phyloP scores from a whole-genome alignment of 2,329 filamentous ascomycete species.

The Sporothrix pseudoabietina region DNA sequence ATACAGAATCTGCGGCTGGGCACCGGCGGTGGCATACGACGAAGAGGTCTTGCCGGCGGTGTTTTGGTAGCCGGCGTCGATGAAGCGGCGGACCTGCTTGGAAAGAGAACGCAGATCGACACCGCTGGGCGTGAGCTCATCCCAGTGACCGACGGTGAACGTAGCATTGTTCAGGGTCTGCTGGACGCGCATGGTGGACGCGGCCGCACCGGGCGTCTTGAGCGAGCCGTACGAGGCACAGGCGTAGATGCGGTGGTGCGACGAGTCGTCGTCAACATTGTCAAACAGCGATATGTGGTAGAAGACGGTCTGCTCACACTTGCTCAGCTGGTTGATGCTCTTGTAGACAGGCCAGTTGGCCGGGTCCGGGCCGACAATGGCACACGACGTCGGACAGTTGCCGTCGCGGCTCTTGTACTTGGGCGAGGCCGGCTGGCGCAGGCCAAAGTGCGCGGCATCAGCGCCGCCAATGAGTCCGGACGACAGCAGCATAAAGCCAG shows the following conservation, averaged over 20 bases:
- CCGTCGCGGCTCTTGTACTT: constrained; percentile 19
- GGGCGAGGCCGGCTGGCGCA: constrained; percentile 21
- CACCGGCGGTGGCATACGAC: background rate
- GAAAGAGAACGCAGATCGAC: constrained; percentile 36
- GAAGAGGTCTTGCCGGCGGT: background rate
- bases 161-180: constrained; percentile 34
- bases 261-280: constrained; percentile 20
- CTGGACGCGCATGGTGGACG: constrained; percentile 18
- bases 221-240: constrained; percentile 35
- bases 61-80: constrained; percentile 34
- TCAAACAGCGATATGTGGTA: constrained; percentile 30
- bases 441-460: background rate
- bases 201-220: background rate
- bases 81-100: constrained; percentile 40
- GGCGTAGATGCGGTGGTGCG: constrained; percentile 30
- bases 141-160: constrained; percentile 40
- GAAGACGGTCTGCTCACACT: constrained; percentile 29
- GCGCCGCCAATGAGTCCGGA: constrained; percentile 13
- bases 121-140: constrained; percentile 30
- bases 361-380: constrained; percentile 16
- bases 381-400: constrained; percentile 29
- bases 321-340: constrained; percentile 19
- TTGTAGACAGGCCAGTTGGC: constrained; percentile 31
- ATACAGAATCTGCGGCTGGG: constrained; percentile 39
- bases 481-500: constrained; percentile 6